Base-by-base conservation (phyloP, 2,329 filamentous ascomycete genomes). In the Penicillium sp. region DNA sequence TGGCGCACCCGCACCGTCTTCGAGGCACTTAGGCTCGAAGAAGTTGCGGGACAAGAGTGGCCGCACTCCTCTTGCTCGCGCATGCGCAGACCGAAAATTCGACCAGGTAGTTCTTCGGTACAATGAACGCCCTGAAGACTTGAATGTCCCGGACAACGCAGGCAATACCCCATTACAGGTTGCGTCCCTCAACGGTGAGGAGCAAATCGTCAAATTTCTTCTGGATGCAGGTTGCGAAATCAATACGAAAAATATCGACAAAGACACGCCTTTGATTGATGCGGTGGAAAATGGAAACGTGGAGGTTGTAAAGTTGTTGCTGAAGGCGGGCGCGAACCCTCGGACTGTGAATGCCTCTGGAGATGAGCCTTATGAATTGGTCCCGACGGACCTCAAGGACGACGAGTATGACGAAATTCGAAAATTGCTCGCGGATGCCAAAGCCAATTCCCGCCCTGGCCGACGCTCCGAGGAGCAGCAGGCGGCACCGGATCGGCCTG, bases 111-210 rank as follows among this genome's bases (percentile, higher is more conserved):
- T 87, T 65, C 79, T 81, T 58, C 81, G 87, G 53, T 78, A 90
- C 29, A 75, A 79, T 7, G 88, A 94, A 64, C 81, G 90, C 18
- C 90, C 89, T 0, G 88, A 94, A 53, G 90, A 97, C 67, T 70
- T 97, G 46, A 88, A 98, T 58, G 80, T 90, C 49, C 83, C 88
- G 25, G 93, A 98, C 64, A 94, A 95, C 65, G 93, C 93, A 11
- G 88, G 89, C n/a, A 97, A 97, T 62, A 94, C 91, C 1, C 93
- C 93, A 25, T 76, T 98, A 32, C 93, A 98, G 67, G 93, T 95
- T 56, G 91, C 93, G 32, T 84, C 90, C 29, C 77, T 98, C 49
- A 86, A 93, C 62, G 93, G 93, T 5, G 87, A 85, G 66, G 84
- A 84, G 29, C 82, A 93, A 46, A 90, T 97, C 48, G 93, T 97